A percentile compares a stretch with the other conserved stretches of the same genome.
phyloP scores from a whole-genome alignment of 305 asterid species.

The Petunia hybrid region DNA sequence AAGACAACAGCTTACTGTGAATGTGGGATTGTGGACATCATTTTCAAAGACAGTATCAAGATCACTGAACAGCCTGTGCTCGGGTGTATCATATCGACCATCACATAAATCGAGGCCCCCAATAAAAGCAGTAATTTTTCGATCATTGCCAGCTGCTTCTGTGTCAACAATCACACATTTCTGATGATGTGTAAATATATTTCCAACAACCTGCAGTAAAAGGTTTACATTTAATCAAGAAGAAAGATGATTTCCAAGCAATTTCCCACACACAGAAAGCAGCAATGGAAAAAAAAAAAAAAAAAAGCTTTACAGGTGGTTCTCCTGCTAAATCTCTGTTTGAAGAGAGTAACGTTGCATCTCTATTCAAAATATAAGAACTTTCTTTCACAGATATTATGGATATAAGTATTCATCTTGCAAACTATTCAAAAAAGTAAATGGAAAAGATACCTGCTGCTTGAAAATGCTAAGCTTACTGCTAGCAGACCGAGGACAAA shows the following conservation, averaged over 20 bases:
- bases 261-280: neutral
- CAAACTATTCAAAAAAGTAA: neutral
- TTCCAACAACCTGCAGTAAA: conserved; percentile 39
- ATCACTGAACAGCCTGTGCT: conserved; percentile 37
- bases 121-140: conserved; percentile 39
- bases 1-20: conserved; percentile 32
- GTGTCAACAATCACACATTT: conserved; percentile 43
- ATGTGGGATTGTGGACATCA: conserved; percentile 40
- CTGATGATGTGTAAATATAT: conserved; percentile 42
- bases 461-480: conserved; percentile 44
- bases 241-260: conserved; percentile 14
- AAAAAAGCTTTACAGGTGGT: neutral
- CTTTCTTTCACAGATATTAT: neutral
- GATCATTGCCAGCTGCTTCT: conserved; percentile 27
- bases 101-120: conserved; percentile 44
- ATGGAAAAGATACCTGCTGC: conserved; percentile 37
- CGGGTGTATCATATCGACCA: conserved; percentile 44
- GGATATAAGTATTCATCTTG: neutral
- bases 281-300: neutral
- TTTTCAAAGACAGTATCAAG: conserved; percentile 41
- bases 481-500: conserved; percentile 42
- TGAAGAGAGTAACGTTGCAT: neutral
- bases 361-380: neutral
- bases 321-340: neutral
- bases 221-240: neutral